phyloP scores from a whole-genome alignment of 108 stramenopile genomes.

The Cyclotella sp. region DNA sequence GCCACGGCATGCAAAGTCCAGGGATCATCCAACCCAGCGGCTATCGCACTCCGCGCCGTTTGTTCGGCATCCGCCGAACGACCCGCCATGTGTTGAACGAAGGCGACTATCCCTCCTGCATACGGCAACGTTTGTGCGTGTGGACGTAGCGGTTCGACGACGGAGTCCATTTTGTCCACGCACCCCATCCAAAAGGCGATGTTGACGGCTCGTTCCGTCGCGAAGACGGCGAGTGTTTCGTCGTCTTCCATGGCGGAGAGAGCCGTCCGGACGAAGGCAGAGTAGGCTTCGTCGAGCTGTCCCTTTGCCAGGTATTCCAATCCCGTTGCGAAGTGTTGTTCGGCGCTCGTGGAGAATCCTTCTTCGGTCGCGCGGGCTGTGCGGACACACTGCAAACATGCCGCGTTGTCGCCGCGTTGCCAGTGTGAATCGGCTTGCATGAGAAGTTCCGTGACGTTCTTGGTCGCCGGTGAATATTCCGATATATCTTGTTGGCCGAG shows the following conservation, averaged over 20 bases:
- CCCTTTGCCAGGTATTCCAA: neutral
- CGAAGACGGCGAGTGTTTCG: neutral
- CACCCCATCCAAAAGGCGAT: neutral
- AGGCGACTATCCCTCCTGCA: neutral
- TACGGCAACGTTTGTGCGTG: neutral
- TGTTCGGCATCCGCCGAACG: neutral
- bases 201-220: neutral
- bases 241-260: neutral
- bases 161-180: neutral
- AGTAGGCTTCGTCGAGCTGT: neutral
- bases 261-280: neutral
- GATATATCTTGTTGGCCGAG: too few species aligned
- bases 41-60: neutral
- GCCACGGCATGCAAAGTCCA: neutral
- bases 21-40: neutral
- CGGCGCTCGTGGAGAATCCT: neutral
- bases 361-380: neutral
- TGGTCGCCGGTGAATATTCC: too few species aligned
- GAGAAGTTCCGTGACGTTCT: neutral
- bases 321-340: neutral
- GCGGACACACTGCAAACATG: neutral
- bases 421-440: conserved; percentile 1
- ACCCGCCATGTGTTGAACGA: neutral
- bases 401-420: neutral
- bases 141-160: neutral